These are phyloP conservation scores for Styphnolobium japonicum DNA, from an alignment of 306 rosid genomes.

Conservation along the genomic window DNA sequence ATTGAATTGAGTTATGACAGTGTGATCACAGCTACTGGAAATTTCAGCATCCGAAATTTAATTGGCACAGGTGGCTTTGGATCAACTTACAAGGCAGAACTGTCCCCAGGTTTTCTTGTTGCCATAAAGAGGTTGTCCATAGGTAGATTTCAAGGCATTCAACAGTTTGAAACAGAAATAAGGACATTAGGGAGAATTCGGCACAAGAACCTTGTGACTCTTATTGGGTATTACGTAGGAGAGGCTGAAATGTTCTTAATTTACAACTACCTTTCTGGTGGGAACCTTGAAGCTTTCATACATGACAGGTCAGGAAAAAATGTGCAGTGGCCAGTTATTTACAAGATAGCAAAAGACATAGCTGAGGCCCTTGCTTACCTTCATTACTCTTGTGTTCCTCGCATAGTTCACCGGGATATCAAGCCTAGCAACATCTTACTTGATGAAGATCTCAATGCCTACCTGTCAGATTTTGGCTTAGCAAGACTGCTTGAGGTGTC, in stretches of 20 bases:
- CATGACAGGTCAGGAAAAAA: conserved; percentile 46
- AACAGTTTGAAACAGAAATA: conserved; percentile 78
- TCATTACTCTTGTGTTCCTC: conserved; percentile 67
- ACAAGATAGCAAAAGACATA: conserved; percentile 61
- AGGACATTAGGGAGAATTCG: conserved; percentile 64
- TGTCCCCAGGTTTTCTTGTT: conserved; percentile 51
- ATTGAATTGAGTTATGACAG: conserved; percentile 51
- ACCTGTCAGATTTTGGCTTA: conserved; percentile 69
- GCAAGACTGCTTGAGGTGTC: conserved; percentile 68
- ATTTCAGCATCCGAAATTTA: conserved; percentile 61
- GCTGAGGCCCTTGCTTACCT: conserved; percentile 68
- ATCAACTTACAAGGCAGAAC: conserved; percentile 72
- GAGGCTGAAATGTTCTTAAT: conserved; percentile 66
- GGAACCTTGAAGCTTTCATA: conserved; percentile 69
- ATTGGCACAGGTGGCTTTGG: conserved; percentile 77
- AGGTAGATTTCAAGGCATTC: conserved; percentile 66
- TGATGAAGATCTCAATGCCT: conserved; percentile 56
- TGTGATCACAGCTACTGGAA: conserved; percentile 51
- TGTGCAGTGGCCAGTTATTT: conserved; percentile 51
- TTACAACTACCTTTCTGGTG: conserved; percentile 71
- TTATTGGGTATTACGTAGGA: conserved; percentile 67
- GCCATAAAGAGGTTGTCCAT: conserved; percentile 66
- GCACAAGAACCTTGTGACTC: conserved; percentile 73
- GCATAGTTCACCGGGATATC: conserved; percentile 72
- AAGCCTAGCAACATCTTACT: conserved; percentile 84